Evolutionary conservation across 805 yeast genomes (phyloP).

Genomic region (Yarrowia divulgata): DNA sequence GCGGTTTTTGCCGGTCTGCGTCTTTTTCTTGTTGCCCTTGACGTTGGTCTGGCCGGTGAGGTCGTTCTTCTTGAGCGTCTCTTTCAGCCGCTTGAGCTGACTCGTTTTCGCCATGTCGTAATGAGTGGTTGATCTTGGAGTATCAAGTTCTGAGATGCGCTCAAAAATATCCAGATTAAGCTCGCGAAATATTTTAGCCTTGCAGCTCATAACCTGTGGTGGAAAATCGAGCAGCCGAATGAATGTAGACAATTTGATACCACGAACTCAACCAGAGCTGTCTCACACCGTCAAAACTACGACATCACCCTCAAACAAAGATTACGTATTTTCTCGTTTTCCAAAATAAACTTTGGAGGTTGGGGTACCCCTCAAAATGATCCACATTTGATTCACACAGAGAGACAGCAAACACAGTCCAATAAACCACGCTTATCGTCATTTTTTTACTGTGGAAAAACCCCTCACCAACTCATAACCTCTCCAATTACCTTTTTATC

Average conservation of each 20-base stretch:
- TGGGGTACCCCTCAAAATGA: background rate
- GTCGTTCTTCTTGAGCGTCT: conserved; percentile 76
- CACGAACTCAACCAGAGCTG: no score
- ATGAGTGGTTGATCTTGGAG: background rate
- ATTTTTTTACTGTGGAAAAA: no score
- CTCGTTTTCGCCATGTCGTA: conserved; percentile 44
- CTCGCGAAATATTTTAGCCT: conserved; percentile 20
- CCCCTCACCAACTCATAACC: background rate
- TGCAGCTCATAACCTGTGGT: conserved; percentile 15
- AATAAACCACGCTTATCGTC: no score
- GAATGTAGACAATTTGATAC: no score
- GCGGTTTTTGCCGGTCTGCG: conserved; percentile 48
- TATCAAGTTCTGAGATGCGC: background rate
- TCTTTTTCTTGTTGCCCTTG: conserved; percentile 57
- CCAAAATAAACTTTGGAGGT: background rate
- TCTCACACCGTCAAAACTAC: no score
- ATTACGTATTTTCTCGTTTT: no score
- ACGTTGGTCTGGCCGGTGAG: conserved; percentile 84
- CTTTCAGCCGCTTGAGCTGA: conserved; percentile 83
- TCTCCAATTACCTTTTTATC: background rate
- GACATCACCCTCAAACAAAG: no score
- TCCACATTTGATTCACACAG: background rate
- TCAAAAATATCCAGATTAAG: background rate
- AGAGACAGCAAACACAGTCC: no score
- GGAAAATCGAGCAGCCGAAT: no score